Evolutionary conservation across 2,329 filamentous ascomycete genomes (phyloP), one percentile per base, ranked within the genome.

Genomic region (Westerdykella ornata): DNA sequence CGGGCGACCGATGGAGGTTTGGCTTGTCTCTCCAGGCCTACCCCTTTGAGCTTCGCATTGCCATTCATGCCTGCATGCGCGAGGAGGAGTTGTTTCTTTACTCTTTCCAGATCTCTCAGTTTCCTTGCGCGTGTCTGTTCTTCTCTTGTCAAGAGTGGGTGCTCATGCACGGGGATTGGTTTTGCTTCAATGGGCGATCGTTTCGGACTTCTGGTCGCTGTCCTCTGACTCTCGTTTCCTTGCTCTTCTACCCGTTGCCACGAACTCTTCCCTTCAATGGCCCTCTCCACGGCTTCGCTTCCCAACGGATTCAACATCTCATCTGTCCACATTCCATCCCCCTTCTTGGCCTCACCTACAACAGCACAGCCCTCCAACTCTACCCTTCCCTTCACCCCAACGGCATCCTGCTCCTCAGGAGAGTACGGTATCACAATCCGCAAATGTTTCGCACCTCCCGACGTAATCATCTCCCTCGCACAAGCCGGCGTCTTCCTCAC

Each of bases 231-330:
- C 30, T 26, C 22, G 8, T 26, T 11, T 26, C 12, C 22, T 8
- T 26, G 4, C 12, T 3, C 30, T 15, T 33, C 9, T 15, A 5
- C 5, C 30, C 30, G 11, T 33, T 33, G 16, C 26, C 26, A 29
- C n/a, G 22, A 26, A 11, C 4, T 11, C 12, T 14, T 33, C 11
- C 37, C 47, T 2, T 52, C 45, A 8, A 59, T 45, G 5, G 47
- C 47, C 12, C 43, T 38, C 33, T 59, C 56, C 6, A 59, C 41
- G 7, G 34, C 39, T 8, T 45, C 35, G 17, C 55, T 53, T 1
- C 32, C 53, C 8, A 56, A 45, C 11, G 59, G 59, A 30, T 52
- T 50, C 1, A 62, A 44, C 49, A 58, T 52, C 26, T 62, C 59
- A 9, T 60, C 56, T 3, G 54, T 57, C 37, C 54, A 62, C 13